Conservation (phyloP, 1,284 basidiomycete genomes). For the Paramarasmius palmivorus region DNA sequence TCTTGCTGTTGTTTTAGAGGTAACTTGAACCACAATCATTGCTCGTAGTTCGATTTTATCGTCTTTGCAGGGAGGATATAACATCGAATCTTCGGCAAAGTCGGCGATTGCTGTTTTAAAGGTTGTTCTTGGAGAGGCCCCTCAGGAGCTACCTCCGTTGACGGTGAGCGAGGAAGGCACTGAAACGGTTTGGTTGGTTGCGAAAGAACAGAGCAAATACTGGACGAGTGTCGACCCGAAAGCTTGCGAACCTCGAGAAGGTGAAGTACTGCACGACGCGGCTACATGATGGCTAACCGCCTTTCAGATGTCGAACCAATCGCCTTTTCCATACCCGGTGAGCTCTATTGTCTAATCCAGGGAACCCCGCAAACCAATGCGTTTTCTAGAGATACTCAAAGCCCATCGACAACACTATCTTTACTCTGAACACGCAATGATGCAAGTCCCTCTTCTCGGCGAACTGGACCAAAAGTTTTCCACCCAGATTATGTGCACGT, state of each 20-base stretch:
- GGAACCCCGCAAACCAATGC: neutral
- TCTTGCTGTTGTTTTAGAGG: slow-evolving; percentile 93
- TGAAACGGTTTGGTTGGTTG: slow-evolving; percentile 86
- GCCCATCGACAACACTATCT: slow-evolving; percentile 81
- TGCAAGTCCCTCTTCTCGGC: slow-evolving; percentile 77
- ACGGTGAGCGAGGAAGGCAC: slow-evolving; percentile 78
- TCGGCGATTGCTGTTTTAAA: slow-evolving; percentile 88
- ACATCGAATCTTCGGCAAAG: slow-evolving; percentile 84
- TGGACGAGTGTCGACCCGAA: slow-evolving; percentile 88
- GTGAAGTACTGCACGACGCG: slow-evolving; percentile 33
- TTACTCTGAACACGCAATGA: slow-evolving; percentile 71
- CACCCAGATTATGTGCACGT: slow-evolving; percentile 86
- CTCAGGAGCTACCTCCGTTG: slow-evolving; percentile 70
- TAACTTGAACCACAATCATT: slow-evolving; percentile 29
- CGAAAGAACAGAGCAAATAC: slow-evolving; percentile 83
- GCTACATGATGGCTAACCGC: slow-evolving; percentile 8
- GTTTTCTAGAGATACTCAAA: slow-evolving; percentile 72
- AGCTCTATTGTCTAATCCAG: slow-evolving; percentile 1
- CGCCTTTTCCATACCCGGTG: slow-evolving; percentile 68
- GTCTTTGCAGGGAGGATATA: slow-evolving; percentile 85
- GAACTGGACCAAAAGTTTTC: slow-evolving; percentile 69
- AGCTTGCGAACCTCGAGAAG: slow-evolving; percentile 76
- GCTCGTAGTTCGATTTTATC: neutral
- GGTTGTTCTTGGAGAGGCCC: slow-evolving; percentile 84
- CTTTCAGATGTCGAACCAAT: slow-evolving; percentile 54